Conservation (phyloP, 495 filamentous ascomycete species). For the Penicillium goetzii region DNA sequence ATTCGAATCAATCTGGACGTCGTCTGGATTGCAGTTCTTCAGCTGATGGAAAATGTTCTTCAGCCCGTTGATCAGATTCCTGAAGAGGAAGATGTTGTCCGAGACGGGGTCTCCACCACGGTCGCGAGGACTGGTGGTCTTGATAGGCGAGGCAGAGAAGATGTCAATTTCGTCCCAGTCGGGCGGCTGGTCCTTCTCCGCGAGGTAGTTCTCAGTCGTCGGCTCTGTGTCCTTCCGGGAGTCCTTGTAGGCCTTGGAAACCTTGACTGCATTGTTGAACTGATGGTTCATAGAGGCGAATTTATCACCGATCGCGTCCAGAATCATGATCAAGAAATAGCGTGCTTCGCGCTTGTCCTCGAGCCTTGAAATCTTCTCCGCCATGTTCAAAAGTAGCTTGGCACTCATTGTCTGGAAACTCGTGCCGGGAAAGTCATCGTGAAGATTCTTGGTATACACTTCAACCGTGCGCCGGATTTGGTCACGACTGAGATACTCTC, state of each 20-base stretch:
- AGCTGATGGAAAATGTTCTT: slow-evolving; percentile 97
- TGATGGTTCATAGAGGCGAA: slow-evolving; percentile 98
- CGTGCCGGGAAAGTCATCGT: slow-evolving; percentile 94
- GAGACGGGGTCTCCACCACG: slow-evolving; percentile 89
- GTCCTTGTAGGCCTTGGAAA: slow-evolving; percentile 73
- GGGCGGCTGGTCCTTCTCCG: slow-evolving; percentile 75
- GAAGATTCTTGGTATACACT: slow-evolving; percentile 95
- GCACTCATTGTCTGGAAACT: slow-evolving; percentile 99
- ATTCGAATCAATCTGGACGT: slow-evolving; percentile 65
- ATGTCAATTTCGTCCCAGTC: slow-evolving; percentile 99
- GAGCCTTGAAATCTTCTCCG: slow-evolving; percentile 91
- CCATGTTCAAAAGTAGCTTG: slow-evolving; percentile 95
- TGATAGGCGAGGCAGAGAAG: slow-evolving; percentile 93
- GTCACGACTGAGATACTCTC: slow-evolving; percentile 77
- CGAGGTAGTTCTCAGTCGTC: slow-evolving; percentile 73
- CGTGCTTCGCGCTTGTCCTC: slow-evolving; percentile 90
- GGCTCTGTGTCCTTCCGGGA: slow-evolving; percentile 64
- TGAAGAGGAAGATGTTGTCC: slow-evolving; percentile 98
- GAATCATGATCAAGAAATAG: slow-evolving; percentile 94
- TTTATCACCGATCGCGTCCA: slow-evolving; percentile 97
- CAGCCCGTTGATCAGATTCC: slow-evolving; percentile 94
- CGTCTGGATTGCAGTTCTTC: slow-evolving; percentile 80
- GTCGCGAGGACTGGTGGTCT: slow-evolving; percentile 90
- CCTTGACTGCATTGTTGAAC: slow-evolving; percentile 90
- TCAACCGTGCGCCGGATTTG: slow-evolving; percentile 95